Evolutionary conservation across 164 flowering plant genomes (phyloP).

Genomic region (grape (Vitis vinifera)): DNA sequence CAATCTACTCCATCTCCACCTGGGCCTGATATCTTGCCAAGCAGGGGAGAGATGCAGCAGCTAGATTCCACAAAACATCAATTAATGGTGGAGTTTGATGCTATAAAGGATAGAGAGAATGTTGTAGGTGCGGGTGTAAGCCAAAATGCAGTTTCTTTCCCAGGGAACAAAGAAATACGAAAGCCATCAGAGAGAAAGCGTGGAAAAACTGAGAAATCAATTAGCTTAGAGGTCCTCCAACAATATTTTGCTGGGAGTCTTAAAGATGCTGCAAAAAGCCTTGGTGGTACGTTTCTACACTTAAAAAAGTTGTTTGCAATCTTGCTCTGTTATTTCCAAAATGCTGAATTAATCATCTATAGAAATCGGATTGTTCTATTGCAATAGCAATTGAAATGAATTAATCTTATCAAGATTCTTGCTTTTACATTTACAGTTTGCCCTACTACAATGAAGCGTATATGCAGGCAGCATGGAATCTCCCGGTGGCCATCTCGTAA

Average conservation of each 20-base stretch:
- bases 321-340: not conserved
- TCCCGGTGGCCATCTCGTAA: conserved; percentile 98
- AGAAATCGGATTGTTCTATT: not conserved
- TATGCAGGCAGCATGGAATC: conserved; percentile 95
- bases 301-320: conserved; percentile 7
- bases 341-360: not conserved
- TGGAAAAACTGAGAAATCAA: conserved; percentile 84
- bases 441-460: conserved; percentile 98
- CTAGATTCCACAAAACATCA: conserved; percentile 27
- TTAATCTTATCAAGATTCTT: conserved; percentile 15
- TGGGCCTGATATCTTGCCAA: conserved; percentile 27
- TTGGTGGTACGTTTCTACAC: conserved; percentile 70
- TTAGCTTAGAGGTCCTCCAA: conserved; percentile 90
- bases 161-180: conserved; percentile 30
- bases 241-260: conserved; percentile 95
- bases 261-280: conserved; percentile 96
- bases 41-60: conserved; percentile 19
- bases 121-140: conserved; percentile 19
- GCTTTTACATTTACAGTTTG: conserved; percentile 61
- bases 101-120: conserved; percentile 17
- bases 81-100: conserved; percentile 19
- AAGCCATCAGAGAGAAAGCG: conserved; percentile 58
- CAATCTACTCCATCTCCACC: conserved; percentile 18
- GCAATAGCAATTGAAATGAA: not conserved
- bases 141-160: conserved; percentile 19